Evolutionary conservation across 2,329 filamentous ascomycete genomes (phyloP).

Genomic region (Curvularia eragrostidis): DNA sequence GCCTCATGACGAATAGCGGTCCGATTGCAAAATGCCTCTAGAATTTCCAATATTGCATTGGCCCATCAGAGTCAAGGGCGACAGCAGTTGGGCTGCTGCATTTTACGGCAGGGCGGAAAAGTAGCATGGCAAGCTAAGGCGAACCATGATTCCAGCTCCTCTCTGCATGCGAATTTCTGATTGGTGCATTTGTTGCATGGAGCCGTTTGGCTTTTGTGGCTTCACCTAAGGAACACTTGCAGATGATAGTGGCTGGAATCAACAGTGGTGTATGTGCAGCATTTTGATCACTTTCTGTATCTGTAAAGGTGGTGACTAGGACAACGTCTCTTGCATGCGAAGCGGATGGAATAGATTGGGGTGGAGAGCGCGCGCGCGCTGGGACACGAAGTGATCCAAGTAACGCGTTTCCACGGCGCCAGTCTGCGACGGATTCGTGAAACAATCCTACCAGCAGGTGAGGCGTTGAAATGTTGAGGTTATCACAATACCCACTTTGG

Average conservation of each 20-base stretch:
- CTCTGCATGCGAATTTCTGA: conserved; percentile 13
- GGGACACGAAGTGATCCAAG: conserved; percentile 5
- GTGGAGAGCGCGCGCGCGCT: conserved; percentile 1
- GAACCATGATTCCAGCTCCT: background rate
- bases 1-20: conserved; percentile 1
- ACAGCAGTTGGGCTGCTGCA: conserved; percentile 2
- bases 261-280: background rate
- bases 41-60: conserved; percentile 12
- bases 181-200: conserved; percentile 12
- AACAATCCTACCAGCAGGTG: conserved; percentile 1
- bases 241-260: conserved; percentile 9
- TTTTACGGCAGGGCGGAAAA: conserved; percentile 9
- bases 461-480: conserved; percentile 9
- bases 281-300: conserved; percentile 8
- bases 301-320: conserved; percentile 5
- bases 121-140: conserved; percentile 8
- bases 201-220: conserved; percentile 9
- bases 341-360: conserved; percentile 11
- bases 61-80: background rate
- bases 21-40: conserved; percentile 3
- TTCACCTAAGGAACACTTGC: conserved; percentile 11
- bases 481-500: conserved; percentile 1
- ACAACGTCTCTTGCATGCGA: conserved; percentile 13
- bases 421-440: conserved; percentile 2
- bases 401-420: background rate